Base-by-base conservation (phyloP, 1,284 basidiomycete species). In the Salmacisia buchloeana region DNA sequence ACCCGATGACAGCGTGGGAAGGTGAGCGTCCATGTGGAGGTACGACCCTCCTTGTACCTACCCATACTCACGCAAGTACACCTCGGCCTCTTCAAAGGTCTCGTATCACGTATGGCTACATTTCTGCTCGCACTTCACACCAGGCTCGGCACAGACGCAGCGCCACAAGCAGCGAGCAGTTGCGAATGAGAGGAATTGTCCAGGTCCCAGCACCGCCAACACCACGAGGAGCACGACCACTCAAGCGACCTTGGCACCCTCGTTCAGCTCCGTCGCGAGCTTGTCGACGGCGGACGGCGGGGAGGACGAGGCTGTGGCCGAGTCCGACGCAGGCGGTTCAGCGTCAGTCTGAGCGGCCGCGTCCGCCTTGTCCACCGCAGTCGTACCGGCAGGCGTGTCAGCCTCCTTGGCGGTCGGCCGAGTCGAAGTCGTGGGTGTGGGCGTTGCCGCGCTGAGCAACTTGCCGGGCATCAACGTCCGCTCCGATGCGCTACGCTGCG, bases 341-440 rank as follows among this genome's bases (percentile, higher is more conserved):
- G 46, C 46, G 29, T 52, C 46, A 12, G 46, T 52, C 46, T 52
- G 46, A 13, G 46, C 46, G 12, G 46, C 15, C 2, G 46, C 46
- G 18, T 52, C 46, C 46, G 46, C 46, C 46, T 52, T 52, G n/a
- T 52, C 46, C 46, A 25, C 23, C 46, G 18, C 23, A 21, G 46
- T 18, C 36, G 36, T 18, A 9, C 10, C 36, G 18, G 36, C 46
- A 25, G 46, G 29, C n/a, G n/a, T n/a, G n/a, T n/a, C n/a, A n/a
- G n/a, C n/a, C n/a, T n/a, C n/a, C n/a, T n/a, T n/a, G n/a, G n/a
- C n/a, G n/a, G n/a, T n/a, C n/a, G n/a, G n/a, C n/a, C n/a, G n/a
- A 2, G 46, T 25, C 46, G 46, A 25, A 25, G 46, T 27, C 46
- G 46, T 13, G 23, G 25, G 10, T 27, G 18, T 25, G 23, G 25